Evolutionary conservation across 2,329 filamentous ascomycete species (phyloP), one percentile per base, ranked within the genome.

Genomic region (Scortechinia acanthostroma): DNA sequence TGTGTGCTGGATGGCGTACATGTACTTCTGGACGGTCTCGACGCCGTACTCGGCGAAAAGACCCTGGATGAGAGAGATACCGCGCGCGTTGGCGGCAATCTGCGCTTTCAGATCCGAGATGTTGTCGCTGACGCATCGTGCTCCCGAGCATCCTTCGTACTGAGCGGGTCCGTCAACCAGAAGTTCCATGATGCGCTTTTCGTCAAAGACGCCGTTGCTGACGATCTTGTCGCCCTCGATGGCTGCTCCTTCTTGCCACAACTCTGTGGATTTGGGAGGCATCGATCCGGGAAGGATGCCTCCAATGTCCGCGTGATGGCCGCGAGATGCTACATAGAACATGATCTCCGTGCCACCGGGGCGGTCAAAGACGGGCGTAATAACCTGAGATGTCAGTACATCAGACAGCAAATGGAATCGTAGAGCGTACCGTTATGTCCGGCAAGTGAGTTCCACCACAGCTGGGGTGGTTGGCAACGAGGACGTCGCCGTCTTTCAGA

Each of bases 201-300:
- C 62, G 17, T 61, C 54, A 43, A 68, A 66, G 6, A 58, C 47
- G 20, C 62, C 60, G 14, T 55, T 53, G 5, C 58, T 64, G 25
- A 65, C 60, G 4, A 65, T 57, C 46, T 63, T 64, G 53, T 64
- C 59, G 1, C 61, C 56, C 4, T 58, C 58, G 22, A 69, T 62
- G 10, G 58, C 61, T 23, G 64, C 58, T 3, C 69, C 69, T 45
- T 71, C 68, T 48, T 71, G 62, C 63, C 64, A 70, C 3, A 70
- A 51, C 48, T 63, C 58, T 6, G 54, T 64, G 4, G 59, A 63
- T 25, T 66, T 61, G 2, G 66, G 63, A 49, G 63, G 63, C 66
- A 70, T 69, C 3, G 60, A 62, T 2, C 59, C 63, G 5, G 61
- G 62, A 3, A 59, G 57, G 17, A 61, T 61, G 2, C 65, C 65